Evolutionary conservation across 768 basidiomycete genomes (phyloP), one percentile per base, ranked within the genome.

Genomic region (Lactarius akahatsu): DNA sequence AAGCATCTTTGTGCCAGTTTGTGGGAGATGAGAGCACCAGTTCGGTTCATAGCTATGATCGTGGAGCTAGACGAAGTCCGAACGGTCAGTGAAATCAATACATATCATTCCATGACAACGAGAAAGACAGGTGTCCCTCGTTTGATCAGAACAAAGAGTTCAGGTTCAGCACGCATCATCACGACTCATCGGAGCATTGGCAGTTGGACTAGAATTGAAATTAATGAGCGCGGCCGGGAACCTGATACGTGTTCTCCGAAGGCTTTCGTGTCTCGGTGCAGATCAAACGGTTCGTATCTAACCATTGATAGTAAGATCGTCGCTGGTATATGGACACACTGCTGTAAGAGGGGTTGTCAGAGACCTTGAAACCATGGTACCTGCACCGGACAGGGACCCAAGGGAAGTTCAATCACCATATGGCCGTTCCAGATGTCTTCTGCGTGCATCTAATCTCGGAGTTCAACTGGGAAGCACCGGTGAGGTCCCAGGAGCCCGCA

Each of bases 21-120:
- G 26, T 34, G 50, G 18, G 20, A 40, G 30, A 43, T 4, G 26
- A 30, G 26, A 16, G 38, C 4, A 34, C 11, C 40, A 15, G 66
- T 63, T 67, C 66, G 66, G 62, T 67, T 59, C 58, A 57, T 41
- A 40, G 66, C 52, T 32, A 32, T 40, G 32, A 13, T 45, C 10
- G 52, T 59, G 57, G 57, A 59, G 26, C 40, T 43, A 32, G 16
- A 38, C 30, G 32, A 57, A 57, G 30, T 20, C 18, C 16, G 38
- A 58, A 50, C 28, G 47, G 56, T 38, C 45, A 62, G 54, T 63
- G 50, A 59, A 63, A 43, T 18, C 36, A 38, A 38, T 38, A 36
- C 10, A 36, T 13, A 36, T 36, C 30, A 45, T 43, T 59, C 62
- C 62, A 32, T 63, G 50, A 57, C 36, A 40, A 67, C 61, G 34